These are phyloP conservation scores for Clavaria fumosa DNA, from an alignment of 768 basidiomycete species.

Conservation along the genomic window DNA sequence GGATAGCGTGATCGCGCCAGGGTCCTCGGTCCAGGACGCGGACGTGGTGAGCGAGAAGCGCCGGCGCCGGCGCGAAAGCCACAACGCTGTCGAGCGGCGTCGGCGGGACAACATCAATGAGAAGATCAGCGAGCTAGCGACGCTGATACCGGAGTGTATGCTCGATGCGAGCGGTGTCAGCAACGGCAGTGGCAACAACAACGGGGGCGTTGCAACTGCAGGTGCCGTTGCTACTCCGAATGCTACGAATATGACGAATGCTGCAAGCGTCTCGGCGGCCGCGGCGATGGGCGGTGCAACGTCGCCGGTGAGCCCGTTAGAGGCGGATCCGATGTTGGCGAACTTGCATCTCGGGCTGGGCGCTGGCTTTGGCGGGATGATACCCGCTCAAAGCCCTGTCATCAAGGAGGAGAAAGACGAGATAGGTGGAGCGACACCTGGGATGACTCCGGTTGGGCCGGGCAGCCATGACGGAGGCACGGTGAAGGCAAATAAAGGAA, in stretches of 20 bases:
- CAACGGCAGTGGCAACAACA: too few species aligned
- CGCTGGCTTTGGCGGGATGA: slow-evolving; percentile 3
- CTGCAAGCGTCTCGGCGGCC: background rate
- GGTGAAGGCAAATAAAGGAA: slow-evolving; percentile 89
- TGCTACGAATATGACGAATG: too few species aligned
- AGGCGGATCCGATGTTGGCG: slow-evolving; percentile 1
- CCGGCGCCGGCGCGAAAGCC: slow-evolving; percentile 64
- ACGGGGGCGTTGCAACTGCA: too few species aligned
- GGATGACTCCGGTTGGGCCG: too few species aligned
- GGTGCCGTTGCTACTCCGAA: too few species aligned
- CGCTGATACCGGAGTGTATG: slow-evolving; percentile 76
- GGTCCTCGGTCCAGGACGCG: slow-evolving; percentile 26
- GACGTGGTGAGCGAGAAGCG: slow-evolving; percentile 70
- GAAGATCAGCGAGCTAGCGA: slow-evolving; percentile 81
- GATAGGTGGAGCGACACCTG: slow-evolving; percentile 3
- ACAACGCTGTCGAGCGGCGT: slow-evolving; percentile 85
- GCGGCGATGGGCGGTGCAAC: too few species aligned
- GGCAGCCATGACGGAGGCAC: slow-evolving; percentile 23
- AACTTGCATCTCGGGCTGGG: slow-evolving; percentile 5
- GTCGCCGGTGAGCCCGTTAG: background rate
- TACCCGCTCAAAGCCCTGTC: slow-evolving; percentile 5
- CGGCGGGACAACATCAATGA: slow-evolving; percentile 91
- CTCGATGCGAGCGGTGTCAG: slow-evolving; percentile 39
- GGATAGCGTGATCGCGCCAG: slow-evolving; percentile 4
- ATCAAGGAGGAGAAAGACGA: slow-evolving; percentile 12